Evolutionary conservation across 768 basidiomycete species (phyloP), one percentile per base, ranked within the genome.

Genomic region (Pleurotus tuber-regium): DNA sequence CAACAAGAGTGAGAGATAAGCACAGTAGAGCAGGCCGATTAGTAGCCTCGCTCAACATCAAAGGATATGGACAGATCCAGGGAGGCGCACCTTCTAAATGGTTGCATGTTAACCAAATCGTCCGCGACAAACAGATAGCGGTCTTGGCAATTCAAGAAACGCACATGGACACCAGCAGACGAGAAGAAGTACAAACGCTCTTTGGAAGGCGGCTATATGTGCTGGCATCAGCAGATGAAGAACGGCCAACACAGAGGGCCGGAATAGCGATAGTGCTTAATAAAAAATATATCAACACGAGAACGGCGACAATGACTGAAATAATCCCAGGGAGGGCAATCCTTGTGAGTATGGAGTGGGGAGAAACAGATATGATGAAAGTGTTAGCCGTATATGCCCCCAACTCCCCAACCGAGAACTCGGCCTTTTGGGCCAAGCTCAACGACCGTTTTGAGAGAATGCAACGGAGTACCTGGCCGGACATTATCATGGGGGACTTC

Each of bases 401-500:
- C 0, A 72, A 71, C 48, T 43, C 53, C 25, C 30, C 44, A 1
- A 19, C 16, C 0, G 59, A 65, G n/a, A 69, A 74, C 21, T 49
- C 46, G 1, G 11, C 43, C 0, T 72, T 75, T 59, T 73, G 66
- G 68, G 30, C 50, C 16, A 39, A 57, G 3, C 50, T 66, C 4
- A 12, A 55, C 10, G 19, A 43, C 1, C 48, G 19, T 23, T 63
- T 46, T 11, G 36, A 50, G 31, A 38, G 2, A 21, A 40, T 35
- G 47, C 43, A 43, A 24, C 18, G 46, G 1, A 47, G 50, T 5
- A 52, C 52, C 8, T 56, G 46, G 39, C 68, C 65, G 3, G 66
- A 76, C 25, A 10, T 73, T 0, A 52, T 79, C 41, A 26, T 68
- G 0, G 74, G 75, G 0, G 74, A 80, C 52, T 70, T 70, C 35